Base-by-base conservation (phyloP, 176 grass and related monocot genomes). In the Eleusine coracana region DNA sequence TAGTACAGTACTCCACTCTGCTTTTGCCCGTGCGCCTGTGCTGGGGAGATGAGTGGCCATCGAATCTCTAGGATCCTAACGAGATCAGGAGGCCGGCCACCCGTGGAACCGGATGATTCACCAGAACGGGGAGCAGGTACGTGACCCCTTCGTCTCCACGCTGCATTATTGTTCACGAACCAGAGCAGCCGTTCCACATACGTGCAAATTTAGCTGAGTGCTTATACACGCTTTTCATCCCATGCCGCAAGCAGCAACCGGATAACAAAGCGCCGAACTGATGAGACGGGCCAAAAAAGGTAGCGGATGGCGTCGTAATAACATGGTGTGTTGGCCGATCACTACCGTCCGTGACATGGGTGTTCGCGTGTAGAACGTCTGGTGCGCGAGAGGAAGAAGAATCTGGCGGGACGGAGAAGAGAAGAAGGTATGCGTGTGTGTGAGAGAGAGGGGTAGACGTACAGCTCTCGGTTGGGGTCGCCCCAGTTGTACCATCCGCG, bases 401-500 rank as follows among this genome's bases (percentile, higher is more conserved):
- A 1, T 34, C 31, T 34, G 31, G 31, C 2, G 31, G 31, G 31
- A 34, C 31, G 31, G 2, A 34, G 31, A 34, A 34, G 31, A n/a
- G n/a, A n/a, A n/a, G n/a, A n/a, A n/a, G n/a, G n/a, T n/a, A n/a
- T n/a, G n/a, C n/a, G n/a, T n/a, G n/a, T n/a, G n/a, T n/a, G n/a
- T n/a, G n/a, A 40, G 60, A 42, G 23, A 2, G 36, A 15, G 44
- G 3, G 10, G 4, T 4, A 5, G 4, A 21, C 77, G 63, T 80
- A 80, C 77, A 80, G 28, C 77, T 68, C 63, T 15, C 96, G 72
- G 39, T 87, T 96, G 0, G 93, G 93, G 90, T 99, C 96, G 34
- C 91, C 91, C 93, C 91, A 99, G 80, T 99, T 93, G 80, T 99
- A 88, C 96, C 93, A 99, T 0, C 96, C 96, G 0, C 87, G 83